Conservation (phyloP, 1,284 basidiomycete species). For the Naganishia cerealis region DNA sequence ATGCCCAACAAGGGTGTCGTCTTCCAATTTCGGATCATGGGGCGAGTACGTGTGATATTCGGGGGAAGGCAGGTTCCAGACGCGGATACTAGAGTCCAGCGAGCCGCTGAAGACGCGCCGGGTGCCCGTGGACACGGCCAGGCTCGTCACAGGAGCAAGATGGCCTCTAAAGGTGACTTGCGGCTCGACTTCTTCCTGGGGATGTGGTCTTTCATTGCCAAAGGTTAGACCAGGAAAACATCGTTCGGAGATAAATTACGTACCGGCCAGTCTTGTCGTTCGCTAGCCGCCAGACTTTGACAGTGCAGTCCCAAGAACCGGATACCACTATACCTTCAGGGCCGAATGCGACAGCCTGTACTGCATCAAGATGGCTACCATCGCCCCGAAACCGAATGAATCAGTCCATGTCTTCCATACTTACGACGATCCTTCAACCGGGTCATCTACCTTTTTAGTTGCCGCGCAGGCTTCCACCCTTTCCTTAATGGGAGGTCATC, state of each 20-base stretch:
- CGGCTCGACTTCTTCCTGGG: conserved; percentile 75
- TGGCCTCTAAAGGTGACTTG: conserved; percentile 90
- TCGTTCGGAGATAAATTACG: conserved; percentile 61
- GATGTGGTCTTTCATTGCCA: conserved; percentile 54
- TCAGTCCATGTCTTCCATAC: not conserved
- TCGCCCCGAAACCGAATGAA: conserved; percentile 29
- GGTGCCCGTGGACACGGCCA: conserved; percentile 76
- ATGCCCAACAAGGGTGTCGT: conserved; percentile 82
- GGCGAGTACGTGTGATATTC: conserved; percentile 78
- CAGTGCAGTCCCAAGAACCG: conserved; percentile 89
- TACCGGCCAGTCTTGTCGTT: conserved; percentile 41
- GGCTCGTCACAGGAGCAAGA: conserved; percentile 82
- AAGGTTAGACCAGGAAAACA: conserved; percentile 31
- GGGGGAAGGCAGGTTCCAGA: conserved; percentile 78
- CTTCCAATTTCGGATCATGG: conserved; percentile 73
- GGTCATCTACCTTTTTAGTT: conserved; percentile 74
- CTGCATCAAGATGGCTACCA: conserved; percentile 83
- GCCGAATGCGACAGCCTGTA: conserved; percentile 82
- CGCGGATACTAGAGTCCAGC: conserved; percentile 81
- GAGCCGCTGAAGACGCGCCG: conserved; percentile 85
- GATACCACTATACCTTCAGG: conserved; percentile 75
- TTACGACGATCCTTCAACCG: not conserved
- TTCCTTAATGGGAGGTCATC: conserved; percentile 53
- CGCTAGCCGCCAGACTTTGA: conserved; percentile 77
- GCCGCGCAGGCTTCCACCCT: conserved; percentile 78